Conservation (phyloP, 768 basidiomycete species). For the Coprinopsis strossmayeri region DNA sequence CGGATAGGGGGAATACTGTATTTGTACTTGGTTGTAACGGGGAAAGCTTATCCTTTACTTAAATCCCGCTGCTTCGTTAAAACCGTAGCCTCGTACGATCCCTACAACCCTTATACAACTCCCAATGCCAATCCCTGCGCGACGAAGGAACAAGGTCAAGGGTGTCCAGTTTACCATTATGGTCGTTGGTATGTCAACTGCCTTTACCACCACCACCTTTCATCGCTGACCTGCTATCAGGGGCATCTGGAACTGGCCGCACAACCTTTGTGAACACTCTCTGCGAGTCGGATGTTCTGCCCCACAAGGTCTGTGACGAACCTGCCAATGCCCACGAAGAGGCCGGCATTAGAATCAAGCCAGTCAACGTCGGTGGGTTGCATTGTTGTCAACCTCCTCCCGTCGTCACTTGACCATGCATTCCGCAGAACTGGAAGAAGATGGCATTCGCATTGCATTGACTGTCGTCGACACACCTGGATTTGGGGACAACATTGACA, state of each 20-base stretch:
- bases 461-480: conserved; percentile 92
- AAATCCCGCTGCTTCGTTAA: not conserved
- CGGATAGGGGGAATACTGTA: conserved; percentile 3
- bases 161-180: conserved; percentile 86
- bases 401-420: too few species aligned
- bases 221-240: conserved; percentile 31
- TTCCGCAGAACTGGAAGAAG: conserved; percentile 76
- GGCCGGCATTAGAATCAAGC: conserved; percentile 72
- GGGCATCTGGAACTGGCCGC: conserved; percentile 80
- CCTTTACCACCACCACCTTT: conserved; percentile 7
- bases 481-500: conserved; percentile 88
- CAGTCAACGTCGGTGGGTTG: conserved; percentile 67
- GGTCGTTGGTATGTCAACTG: conserved; percentile 68
- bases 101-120: not conserved
- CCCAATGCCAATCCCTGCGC: conserved; percentile 39
- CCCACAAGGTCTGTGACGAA: conserved; percentile 56
- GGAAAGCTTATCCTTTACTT: conserved; percentile 8
- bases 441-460: conserved; percentile 83
- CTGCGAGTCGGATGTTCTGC: conserved; percentile 71
- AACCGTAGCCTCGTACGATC: conserved; percentile 5
- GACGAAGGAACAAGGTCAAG: conserved; percentile 77
- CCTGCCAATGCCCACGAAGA: conserved; percentile 75
- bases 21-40: conserved; percentile 3
- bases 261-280: conserved; percentile 93
- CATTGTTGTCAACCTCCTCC: not conserved